These are phyloP conservation scores for Volutella citrinella DNA, from an alignment of 2,329 filamentous ascomycete species.

Conservation along the genomic window DNA sequence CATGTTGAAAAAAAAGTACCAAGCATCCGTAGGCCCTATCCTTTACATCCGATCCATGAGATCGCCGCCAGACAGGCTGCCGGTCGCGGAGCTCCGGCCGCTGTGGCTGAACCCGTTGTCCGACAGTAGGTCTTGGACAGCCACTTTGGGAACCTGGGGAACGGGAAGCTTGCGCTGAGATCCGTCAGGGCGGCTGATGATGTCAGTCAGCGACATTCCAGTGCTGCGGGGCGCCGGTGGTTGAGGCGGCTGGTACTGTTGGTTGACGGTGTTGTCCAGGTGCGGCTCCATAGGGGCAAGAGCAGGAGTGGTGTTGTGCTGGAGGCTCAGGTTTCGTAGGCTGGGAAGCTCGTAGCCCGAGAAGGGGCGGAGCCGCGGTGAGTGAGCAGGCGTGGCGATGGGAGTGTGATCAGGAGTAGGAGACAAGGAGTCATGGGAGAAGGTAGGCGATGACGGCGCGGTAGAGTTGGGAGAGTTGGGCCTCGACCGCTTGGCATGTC, in stretches of 20 bases:
- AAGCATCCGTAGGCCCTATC: no score
- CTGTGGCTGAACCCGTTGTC: conserved; percentile 66
- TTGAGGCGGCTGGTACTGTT: conserved; percentile 48
- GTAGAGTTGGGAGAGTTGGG: conserved; percentile 95
- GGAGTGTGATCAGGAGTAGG: conserved; percentile 98
- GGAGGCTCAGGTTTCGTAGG: conserved; percentile 63
- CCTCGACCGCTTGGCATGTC: conserved; percentile 81
- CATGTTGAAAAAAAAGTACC: no score
- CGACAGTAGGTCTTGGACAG: conserved; percentile 79
- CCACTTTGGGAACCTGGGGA: conserved; percentile 85
- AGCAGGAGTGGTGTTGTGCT: conserved; percentile 52
- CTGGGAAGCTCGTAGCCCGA: conserved; percentile 79
- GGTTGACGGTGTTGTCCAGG: conserved; percentile 44
- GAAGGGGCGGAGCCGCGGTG: conserved; percentile 81
- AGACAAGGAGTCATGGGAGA: conserved; percentile 92
- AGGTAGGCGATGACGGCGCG: conserved; percentile 91
- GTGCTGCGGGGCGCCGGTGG: conserved; percentile 51
- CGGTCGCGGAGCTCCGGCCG: conserved; percentile 72
- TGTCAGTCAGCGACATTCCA: conserved; percentile 84
- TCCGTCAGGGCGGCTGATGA: conserved; percentile 85
- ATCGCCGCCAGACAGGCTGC: conserved; percentile 73
- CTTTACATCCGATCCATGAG: conserved; percentile 54
- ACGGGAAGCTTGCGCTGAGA: conserved; percentile 88
- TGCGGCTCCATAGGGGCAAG: conserved; percentile 59
- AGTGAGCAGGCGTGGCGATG: conserved; percentile 93